Conservation (phyloP, 352 stramenopile species). For the Globisporangium megalacanthum region DNA sequence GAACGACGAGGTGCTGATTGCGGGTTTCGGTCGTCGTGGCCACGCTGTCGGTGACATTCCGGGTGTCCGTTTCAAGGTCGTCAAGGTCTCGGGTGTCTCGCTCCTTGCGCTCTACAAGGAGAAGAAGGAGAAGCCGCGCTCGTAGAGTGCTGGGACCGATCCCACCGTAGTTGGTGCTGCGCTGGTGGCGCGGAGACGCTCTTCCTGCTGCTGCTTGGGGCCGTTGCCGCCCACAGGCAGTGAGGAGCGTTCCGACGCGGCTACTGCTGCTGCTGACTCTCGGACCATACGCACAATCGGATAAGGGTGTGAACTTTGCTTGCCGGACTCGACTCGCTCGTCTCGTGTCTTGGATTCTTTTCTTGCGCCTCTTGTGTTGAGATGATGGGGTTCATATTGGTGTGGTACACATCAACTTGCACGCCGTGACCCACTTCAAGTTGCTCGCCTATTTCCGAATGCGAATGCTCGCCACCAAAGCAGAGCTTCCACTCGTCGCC, state of each 20-base stretch:
- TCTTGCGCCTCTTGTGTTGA: not conserved
- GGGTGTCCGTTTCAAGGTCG: constrained; percentile 99
- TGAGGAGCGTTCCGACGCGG: not conserved
- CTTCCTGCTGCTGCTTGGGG: not conserved
- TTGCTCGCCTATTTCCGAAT: no score
- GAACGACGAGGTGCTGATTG: constrained; percentile 99
- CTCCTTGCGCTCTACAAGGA: constrained; percentile 99
- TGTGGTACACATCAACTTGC: no score
- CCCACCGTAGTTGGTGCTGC: not conserved
- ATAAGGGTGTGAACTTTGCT: constrained; percentile 20
- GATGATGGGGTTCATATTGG: not conserved
- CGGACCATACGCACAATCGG: constrained; percentile 13
- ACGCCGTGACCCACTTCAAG: no score
- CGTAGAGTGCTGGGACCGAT: constrained; percentile 67
- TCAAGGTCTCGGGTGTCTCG: constrained; percentile 99
- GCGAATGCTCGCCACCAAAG: no score
- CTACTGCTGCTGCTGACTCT: constrained; percentile 6
- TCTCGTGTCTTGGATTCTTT: not conserved
- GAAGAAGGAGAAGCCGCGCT: constrained; percentile 99
- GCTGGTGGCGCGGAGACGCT: not conserved
- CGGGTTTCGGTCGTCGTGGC: constrained; percentile 98
- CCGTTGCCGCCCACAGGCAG: not conserved
- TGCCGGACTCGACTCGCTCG: constrained; percentile 9
- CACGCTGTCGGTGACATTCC: constrained; percentile 99
- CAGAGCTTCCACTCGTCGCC: no score